Evolutionary conservation across 108 stramenopile genomes (phyloP).

Genomic region (Cyclotella sp.): DNA sequence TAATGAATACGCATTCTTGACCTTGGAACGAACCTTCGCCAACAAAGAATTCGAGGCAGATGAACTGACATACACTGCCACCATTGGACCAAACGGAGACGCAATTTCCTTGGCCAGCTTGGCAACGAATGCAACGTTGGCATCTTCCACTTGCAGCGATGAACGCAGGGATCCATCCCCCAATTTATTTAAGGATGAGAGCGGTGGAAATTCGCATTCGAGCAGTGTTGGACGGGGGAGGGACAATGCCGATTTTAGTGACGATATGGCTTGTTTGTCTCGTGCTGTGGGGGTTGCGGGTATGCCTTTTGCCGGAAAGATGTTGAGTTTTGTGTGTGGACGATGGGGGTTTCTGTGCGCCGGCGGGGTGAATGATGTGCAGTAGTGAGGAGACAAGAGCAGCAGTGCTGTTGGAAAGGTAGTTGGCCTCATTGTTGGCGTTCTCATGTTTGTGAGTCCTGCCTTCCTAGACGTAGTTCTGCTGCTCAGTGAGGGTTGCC

Average conservation of each 20-base stretch:
- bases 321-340: not conserved
- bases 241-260: conserved; percentile 63
- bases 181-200: conserved; percentile 69
- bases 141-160: conserved; percentile 68
- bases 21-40: conserved; percentile 51
- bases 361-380: not conserved
- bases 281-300: conserved; percentile 33
- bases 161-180: conserved; percentile 78
- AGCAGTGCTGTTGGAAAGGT: not conserved
- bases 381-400: not conserved
- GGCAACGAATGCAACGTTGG: conserved; percentile 60
- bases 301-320: conserved; percentile 3
- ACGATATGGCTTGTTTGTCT: conserved; percentile 63
- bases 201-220: conserved; percentile 81
- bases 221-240: conserved; percentile 56
- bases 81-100: conserved; percentile 55
- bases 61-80: conserved; percentile 15
- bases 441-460: no score
- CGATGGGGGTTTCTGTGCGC: not conserved
- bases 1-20: conserved; percentile 32
- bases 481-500: no score
- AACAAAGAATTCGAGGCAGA: conserved; percentile 53
- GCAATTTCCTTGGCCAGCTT: conserved; percentile 56
- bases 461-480: no score
- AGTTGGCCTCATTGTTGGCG: no score